Evolutionary conservation across 148 eudicot genomes (phyloP).

Genomic region (Rhododendron vialii): DNA sequence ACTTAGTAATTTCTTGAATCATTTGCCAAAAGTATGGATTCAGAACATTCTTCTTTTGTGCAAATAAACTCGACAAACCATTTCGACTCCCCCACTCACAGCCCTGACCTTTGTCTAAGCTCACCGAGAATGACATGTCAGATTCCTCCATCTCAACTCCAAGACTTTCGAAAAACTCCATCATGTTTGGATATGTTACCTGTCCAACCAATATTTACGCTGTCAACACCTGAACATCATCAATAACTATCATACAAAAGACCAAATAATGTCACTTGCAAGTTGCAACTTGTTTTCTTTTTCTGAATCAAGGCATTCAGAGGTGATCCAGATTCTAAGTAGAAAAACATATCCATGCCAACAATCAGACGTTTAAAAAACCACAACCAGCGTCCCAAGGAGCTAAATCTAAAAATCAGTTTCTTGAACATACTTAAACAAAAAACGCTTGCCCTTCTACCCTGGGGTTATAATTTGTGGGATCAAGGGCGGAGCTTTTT

Average conservation of each 20-base stretch:
- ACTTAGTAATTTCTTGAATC: conserved; percentile 69
- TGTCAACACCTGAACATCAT: background rate
- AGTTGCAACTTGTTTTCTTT: background rate
- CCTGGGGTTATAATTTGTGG: background rate
- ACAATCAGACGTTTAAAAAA: background rate
- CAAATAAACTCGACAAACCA: conserved; percentile 67
- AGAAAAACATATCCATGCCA: background rate
- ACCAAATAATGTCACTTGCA: background rate
- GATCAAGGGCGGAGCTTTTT: background rate
- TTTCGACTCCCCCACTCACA: conserved; percentile 95
- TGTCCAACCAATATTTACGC: conserved; percentile 17
- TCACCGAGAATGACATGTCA: conserved; percentile 96
- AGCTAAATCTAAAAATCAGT: background rate
- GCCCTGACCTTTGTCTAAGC: conserved; percentile 70
- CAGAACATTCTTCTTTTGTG: conserved; percentile 68
- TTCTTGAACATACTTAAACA: background rate
- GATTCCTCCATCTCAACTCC: conserved; percentile 93
- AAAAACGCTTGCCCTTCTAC: background rate
- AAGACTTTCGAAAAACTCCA: conserved; percentile 84
- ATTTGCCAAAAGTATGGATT: conserved; percentile 86
- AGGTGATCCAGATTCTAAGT: background rate
- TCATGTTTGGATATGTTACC: conserved; percentile 98
- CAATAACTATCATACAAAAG: background rate
- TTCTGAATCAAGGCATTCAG: background rate
- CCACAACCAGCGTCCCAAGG: background rate